These are phyloP conservation scores for Tilletia horrida DNA, from an alignment of 1,284 basidiomycete genomes.

Conservation along the genomic window DNA sequence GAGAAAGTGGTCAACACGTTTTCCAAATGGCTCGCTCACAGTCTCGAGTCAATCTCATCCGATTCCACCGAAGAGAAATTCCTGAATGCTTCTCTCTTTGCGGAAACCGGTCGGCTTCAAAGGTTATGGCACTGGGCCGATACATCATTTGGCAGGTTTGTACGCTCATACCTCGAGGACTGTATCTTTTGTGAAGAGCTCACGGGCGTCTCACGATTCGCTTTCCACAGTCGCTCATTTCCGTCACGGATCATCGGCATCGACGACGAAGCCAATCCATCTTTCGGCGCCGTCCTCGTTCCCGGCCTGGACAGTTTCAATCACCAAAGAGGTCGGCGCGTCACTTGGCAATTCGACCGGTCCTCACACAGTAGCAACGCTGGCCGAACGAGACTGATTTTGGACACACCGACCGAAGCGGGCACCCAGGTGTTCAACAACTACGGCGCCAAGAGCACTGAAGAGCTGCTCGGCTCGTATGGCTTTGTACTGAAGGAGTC, in stretches of 20 bases:
- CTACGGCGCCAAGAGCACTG: slow-evolving; percentile 52
- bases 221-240: slow-evolving; percentile 3
- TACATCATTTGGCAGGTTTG: slow-evolving; percentile 13
- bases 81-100: background rate
- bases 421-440: slow-evolving; percentile 46
- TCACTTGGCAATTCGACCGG: slow-evolving; percentile 2
- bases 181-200: background rate
- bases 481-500: slow-evolving; percentile 36
- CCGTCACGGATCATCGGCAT: slow-evolving; percentile 4
- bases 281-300: background rate
- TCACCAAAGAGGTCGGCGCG: slow-evolving; percentile 8
- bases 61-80: background rate
- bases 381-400: background rate
- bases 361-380: background rate
- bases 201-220: background rate
- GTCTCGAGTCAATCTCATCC: no score
- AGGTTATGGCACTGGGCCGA: slow-evolving; percentile 3
- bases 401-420: background rate
- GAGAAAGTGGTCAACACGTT: background rate
- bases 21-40: background rate
- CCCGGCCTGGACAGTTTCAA: slow-evolving; percentile 15
- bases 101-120: background rate
- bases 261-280: background rate
- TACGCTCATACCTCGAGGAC: background rate
- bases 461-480: slow-evolving; percentile 45